Evolutionary conservation across 192 early-diverging fungal species (phyloP), one percentile per base, ranked within the genome.

Genomic region (Phlyctochytrium arcticum): DNA sequence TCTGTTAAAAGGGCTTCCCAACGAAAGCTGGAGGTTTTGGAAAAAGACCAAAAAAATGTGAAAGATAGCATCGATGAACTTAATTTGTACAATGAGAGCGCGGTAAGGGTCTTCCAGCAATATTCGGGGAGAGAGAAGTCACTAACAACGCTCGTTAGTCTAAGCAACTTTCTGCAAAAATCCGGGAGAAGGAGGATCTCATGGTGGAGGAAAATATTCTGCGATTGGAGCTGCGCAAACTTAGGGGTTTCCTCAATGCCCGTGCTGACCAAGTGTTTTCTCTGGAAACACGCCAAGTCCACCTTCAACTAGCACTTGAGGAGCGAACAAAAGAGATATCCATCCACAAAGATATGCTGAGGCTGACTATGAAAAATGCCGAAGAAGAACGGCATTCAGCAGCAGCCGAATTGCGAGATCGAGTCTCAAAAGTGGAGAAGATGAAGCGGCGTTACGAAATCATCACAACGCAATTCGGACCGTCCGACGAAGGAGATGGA

Each of bases 141-240:
- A 15, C 50, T 53, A 27, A 30, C 19, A 53, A 5, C 5, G 15
- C 4, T 53, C 50, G 29, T 26, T 68, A 81, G 79, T 32, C 77
- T 3, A 68, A 79, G 54, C 84, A 85, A 61, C 75, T 85, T 8
- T 60, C 46, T 5, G 48, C 57, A 3, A 82, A 80, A 57, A 49
- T 73, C 21, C 70, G 68, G 42, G 84, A 85, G 68, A 85, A 82
- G 65, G 84, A 85, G 65, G 78, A 85, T 19, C 34, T 77, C 30
- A 84, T 85, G 79, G 84, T 85, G 3, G 84, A 85, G 58, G 81
- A 81, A 55, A 80, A 78, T 54, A 75, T 85, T 39, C 63, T 85
- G 2, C 63, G 82, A n/a, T 68, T 85, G 10, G 84, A 85, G 68
- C 62, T 85, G 26, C 67, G 75, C 12, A 81, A 81, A 36, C 63